These are phyloP conservation scores for Microstroma glucosiphilum DNA, from an alignment of 1,284 basidiomycete species.

Conservation along the genomic window DNA sequence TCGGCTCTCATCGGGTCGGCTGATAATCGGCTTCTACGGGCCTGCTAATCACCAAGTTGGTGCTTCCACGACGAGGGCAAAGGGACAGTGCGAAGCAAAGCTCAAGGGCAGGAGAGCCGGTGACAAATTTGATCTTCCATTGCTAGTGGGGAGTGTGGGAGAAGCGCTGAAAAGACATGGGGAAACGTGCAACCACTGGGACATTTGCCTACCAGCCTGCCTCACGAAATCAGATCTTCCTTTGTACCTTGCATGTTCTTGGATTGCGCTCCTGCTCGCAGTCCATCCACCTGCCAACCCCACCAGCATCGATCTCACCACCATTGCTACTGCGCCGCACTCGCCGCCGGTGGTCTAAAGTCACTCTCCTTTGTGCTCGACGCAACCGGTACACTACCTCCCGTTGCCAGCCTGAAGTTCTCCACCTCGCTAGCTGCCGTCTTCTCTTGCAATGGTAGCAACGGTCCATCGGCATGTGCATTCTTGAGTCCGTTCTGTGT, in stretches of 20 bases:
- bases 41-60: no score
- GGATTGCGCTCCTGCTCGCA: not conserved
- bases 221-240: not conserved
- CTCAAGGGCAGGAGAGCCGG: no score
- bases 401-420: conserved; percentile 31
- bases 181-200: not conserved
- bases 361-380: conserved; percentile 3
- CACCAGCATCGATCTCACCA: not conserved
- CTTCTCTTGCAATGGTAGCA: conserved; percentile 24
- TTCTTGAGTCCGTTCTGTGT: not conserved
- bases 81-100: no score
- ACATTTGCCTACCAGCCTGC: not conserved
- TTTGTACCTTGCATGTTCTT: not conserved
- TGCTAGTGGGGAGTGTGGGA: no score
- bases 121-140: no score
- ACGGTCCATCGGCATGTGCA: conserved; percentile 12
- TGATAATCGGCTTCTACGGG: no score
- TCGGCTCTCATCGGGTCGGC: no score
- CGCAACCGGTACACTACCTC: conserved; percentile 11
- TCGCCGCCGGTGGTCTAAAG: not conserved
- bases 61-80: no score
- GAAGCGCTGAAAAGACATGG: no score
- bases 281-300: not conserved
- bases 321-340: not conserved
- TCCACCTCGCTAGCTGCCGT: conserved; percentile 26